Percentiles rank a stretch among this genome's conserved stretches.
phyloP scores from a whole-genome alignment of 148 eudicot genomes.

The Cornus kousa region DNA sequence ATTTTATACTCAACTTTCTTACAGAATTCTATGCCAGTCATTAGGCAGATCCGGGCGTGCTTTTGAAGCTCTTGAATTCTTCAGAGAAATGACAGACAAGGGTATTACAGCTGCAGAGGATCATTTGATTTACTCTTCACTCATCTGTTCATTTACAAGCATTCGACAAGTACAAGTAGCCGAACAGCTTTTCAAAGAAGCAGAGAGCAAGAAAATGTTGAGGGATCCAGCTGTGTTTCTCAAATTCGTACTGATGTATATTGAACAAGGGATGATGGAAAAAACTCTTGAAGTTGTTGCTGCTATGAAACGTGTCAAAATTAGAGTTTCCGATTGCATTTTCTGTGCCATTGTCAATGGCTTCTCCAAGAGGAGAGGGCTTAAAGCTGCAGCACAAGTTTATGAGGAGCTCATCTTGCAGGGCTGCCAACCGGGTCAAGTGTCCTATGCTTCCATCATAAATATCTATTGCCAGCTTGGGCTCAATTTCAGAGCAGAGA shows the following conservation, averaged over 20 bases:
- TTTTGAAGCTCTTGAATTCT: conserved; percentile 58
- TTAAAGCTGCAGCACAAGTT: conserved; percentile 42
- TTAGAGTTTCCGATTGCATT: conserved; percentile 79
- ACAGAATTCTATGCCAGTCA: conserved; percentile 52
- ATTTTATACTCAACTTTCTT: conserved; percentile 29
- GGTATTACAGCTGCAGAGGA: conserved; percentile 31
- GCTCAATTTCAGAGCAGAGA: conserved; percentile 50
- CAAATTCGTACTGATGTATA: conserved; percentile 70
- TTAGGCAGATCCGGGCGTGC: conserved; percentile 57
- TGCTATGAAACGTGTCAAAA: conserved; percentile 44
- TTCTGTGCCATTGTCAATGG: conserved; percentile 85
- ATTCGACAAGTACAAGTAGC: conserved; percentile 42
- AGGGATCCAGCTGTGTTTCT: conserved; percentile 77
- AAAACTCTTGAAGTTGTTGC: conserved; percentile 56
- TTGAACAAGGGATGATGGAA: conserved; percentile 60
- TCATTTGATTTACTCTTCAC: conserved; percentile 46
- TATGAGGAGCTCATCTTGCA: conserved; percentile 46
- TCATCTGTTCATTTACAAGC: conserved; percentile 60
- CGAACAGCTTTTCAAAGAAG: conserved; percentile 58
- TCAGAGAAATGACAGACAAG: conserved; percentile 51
- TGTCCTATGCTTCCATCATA: conserved; percentile 74
- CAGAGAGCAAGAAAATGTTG: conserved; percentile 59
- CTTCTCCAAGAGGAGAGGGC: conserved; percentile 66
- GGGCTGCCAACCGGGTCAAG: conserved; percentile 82
- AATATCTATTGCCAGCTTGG: conserved; percentile 62